Base-by-base conservation (phyloP, 2,329 filamentous ascomycete genomes). In the Plectosphaerella sp. region DNA sequence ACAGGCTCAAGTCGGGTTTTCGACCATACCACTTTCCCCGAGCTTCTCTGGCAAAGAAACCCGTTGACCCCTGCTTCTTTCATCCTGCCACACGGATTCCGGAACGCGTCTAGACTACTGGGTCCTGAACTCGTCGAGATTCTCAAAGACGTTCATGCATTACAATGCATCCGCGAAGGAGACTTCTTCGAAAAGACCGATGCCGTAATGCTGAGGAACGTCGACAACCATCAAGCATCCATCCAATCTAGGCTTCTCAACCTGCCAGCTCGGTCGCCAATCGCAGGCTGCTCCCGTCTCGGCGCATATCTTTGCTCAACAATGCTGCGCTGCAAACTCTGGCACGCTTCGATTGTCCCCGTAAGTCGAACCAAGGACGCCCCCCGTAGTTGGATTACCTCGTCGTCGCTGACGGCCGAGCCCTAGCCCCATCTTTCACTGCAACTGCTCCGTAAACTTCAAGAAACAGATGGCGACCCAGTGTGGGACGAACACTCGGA, bases 221-320 rank as follows among this genome's bases (percentile, higher is more conserved):
- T 75, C 22, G 63, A 75, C 39, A 70, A 71, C 35, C 72, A 74
- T 9, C 63, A 63, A 36, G 72, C 72, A 39, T 74, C 67, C 3
- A 70, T 75, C 12, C 72, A 75, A 37, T 74, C 72, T 0, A 63
- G 70, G 33, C 58, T 75, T 0, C 59, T 59, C 3, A 43, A 47
- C 8, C 54, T 72, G 3, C 52, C 54, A 5, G 57, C 56, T 10
- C 2, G 14, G 0, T 67, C 60, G 0, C 41, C 58, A 2, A 18
- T 70, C 5, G 51, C 57, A 2, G 62, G 67, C 2, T 72, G 66
- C 51, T 72, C 68, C n/a, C 58, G 63, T 45, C 59, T 74, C 1
- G 72, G 68, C 2, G 67, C 68, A 9, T 75, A 73, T 58, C 33
- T 75, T n/a, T 71, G 66, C 49, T 69, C 72, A 3, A 58, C 53